These are phyloP conservation scores for Scutellaria baicalensis DNA, from an alignment of 257 asterid species.

Conservation along the genomic window DNA sequence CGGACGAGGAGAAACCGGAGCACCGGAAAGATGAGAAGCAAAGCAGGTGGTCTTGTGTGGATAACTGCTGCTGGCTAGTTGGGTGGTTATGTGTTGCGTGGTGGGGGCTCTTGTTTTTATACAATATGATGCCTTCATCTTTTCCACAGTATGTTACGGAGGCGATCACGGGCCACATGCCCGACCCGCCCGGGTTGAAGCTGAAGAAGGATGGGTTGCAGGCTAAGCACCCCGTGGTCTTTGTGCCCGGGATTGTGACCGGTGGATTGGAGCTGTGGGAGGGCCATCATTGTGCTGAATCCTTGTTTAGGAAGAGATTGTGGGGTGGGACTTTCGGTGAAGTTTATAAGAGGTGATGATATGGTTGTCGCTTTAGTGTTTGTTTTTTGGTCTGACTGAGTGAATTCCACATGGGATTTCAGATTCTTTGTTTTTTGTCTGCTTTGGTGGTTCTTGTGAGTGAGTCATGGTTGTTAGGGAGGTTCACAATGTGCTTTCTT, in stretches of 20 bases:
- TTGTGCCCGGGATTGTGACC: conserved; percentile 88
- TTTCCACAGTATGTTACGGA: conserved; percentile 76
- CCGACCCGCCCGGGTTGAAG: conserved; percentile 86
- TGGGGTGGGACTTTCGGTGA: conserved; percentile 98
- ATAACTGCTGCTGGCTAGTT: conserved; percentile 72
- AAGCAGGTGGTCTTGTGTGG: conserved; percentile 66
- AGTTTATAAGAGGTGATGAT: conserved; percentile 56
- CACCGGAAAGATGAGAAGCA: conserved; percentile 15
- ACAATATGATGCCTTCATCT: conserved; percentile 81
- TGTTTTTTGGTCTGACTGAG: background rate
- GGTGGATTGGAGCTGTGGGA: conserved; percentile 92
- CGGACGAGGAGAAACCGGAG: conserved; percentile 30
- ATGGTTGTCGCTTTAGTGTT: background rate
- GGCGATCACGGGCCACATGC: conserved; percentile 70
- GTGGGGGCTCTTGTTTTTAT: conserved; percentile 64
- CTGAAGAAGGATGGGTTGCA: conserved; percentile 57
- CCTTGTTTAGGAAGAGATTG: conserved; percentile 76
- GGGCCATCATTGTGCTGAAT: conserved; percentile 81
- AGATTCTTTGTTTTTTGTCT: background rate
- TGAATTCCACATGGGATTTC: background rate
- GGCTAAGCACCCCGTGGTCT: conserved; percentile 86
- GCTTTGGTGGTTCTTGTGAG: background rate
- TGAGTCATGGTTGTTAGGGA: background rate
- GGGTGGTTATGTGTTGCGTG: conserved; percentile 63
- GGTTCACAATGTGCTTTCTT: background rate